Evolutionary conservation across 2,329 filamentous ascomycete genomes (phyloP), one percentile per base, ranked within the genome.

Genomic region (Colletotrichum orbiculare): DNA sequence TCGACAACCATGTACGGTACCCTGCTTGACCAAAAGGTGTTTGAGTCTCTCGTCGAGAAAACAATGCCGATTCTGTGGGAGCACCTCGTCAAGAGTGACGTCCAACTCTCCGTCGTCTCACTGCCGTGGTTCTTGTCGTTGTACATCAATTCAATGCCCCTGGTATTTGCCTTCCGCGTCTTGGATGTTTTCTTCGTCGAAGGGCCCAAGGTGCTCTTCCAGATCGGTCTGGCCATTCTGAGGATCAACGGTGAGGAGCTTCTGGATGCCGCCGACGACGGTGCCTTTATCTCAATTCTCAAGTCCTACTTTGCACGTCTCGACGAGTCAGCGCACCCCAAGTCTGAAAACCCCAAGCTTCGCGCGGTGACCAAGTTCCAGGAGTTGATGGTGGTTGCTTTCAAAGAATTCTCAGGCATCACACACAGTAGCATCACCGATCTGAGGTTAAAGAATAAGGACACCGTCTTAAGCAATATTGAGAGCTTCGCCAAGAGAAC

Each of bases 1-100:
- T 98, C 95, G 6, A 96, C 92, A 15, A 99, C 96, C 69, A 99
- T 99, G 96, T 99, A 99, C 78, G 96, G 96, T 71, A 99, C 96
- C 1, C 84, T 99, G 6, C 86, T 99, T 43, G 96, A 99, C 74
- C 96, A 99, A 73, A 93, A 96, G 71, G 96, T 99, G 12, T 99
- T 99, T 72, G 96, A 99, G 79, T 96, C 92, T 2, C 84, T 99
- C 4, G 96, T 99, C n/a, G 96, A 99, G 77, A 96, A 93, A 80
- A 99, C 96, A 1, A 98, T 99, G 94, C 96, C 96, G 2, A 91
- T 99, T 64, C 86, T 99, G 13, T 99, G 96, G 94, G 95, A 98
- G 25, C 96, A 99, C 73, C 87, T 99, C n/a, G 91, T 94, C 69
- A 97, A 96, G 79, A 96, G 92, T 64, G 96, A 99, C 73, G 94